Conservation (phyloP, 495 filamentous ascomycete species). For the Apiosordaria backusii region DNA sequence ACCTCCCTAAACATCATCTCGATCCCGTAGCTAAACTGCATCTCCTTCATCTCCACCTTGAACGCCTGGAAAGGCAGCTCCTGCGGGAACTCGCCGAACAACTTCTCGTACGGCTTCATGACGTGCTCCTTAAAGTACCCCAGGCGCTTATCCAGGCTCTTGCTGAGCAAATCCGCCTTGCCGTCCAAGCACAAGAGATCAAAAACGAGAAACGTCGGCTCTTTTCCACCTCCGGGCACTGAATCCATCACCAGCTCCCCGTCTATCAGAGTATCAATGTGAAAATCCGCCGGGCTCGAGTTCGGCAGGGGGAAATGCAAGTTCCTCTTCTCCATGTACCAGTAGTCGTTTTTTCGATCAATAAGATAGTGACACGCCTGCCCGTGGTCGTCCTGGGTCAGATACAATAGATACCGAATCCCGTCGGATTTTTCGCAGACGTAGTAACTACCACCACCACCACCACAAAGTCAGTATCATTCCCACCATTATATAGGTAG, state of each 20-base stretch:
- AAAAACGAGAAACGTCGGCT: constrained; percentile 85
- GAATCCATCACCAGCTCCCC: constrained; percentile 88
- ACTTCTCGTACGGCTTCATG: constrained; percentile 70
- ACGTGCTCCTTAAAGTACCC: constrained; percentile 79
- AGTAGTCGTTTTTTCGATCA: constrained; percentile 96
- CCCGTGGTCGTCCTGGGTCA: constrained; percentile 58
- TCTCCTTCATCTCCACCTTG: constrained; percentile 76
- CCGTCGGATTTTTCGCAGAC: constrained; percentile 98
- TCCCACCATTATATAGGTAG: neutral
- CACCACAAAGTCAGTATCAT: neutral
- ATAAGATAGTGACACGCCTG: constrained; percentile 69
- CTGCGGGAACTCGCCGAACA: constrained; percentile 65
- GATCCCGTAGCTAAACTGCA: constrained; percentile 82
- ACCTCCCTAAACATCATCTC: constrained; percentile 86
- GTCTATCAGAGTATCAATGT: constrained; percentile 79
- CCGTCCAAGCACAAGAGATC: constrained; percentile 85
- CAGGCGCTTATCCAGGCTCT: constrained; percentile 76
- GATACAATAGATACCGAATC: constrained; percentile 89
- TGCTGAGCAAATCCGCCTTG: constrained; percentile 67
- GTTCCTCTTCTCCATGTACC: constrained; percentile 59
- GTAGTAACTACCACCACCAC: constrained; percentile 60
- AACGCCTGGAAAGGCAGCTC: constrained; percentile 72
- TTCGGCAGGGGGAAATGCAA: constrained; percentile 73
- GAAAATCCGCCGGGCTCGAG: constrained; percentile 60
- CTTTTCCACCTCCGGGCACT: constrained; percentile 53